Evolutionary conservation across 768 basidiomycete species (phyloP).

Genomic region (Gelatoporia subvermispora): DNA sequence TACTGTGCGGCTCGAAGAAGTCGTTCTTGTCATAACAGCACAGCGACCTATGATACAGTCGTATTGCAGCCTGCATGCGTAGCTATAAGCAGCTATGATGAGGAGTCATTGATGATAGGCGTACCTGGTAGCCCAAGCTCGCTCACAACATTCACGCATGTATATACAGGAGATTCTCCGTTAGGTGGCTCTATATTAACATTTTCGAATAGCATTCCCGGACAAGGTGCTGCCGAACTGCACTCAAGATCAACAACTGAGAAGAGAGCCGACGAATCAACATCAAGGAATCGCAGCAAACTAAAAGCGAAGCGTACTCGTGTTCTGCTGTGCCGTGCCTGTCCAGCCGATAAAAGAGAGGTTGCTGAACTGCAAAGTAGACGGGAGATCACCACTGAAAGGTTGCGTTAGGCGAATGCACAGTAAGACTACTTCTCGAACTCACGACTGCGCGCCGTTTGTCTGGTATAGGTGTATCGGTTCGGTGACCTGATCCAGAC

Average conservation of each 20-base stretch:
- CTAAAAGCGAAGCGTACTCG: slow-evolving; percentile 8
- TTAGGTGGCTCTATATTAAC: slow-evolving; percentile 30
- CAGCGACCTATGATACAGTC: too few species aligned
- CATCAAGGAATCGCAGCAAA: too few species aligned
- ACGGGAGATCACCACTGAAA: slow-evolving; percentile 18
- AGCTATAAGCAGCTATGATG: neutral
- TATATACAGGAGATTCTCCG: slow-evolving; percentile 30
- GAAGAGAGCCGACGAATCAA: neutral
- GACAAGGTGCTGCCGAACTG: slow-evolving; percentile 42
- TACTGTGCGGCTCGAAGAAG: too few species aligned
- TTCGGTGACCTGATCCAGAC: slow-evolving; percentile 40
- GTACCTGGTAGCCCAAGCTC: slow-evolving; percentile 24
- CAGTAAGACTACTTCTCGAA: neutral
- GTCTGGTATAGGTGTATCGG: slow-evolving; percentile 48
- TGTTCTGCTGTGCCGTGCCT: slow-evolving; percentile 34
- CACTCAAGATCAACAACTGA: slow-evolving; percentile 47
- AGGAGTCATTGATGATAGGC: slow-evolving; percentile 1
- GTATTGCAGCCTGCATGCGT: neutral
- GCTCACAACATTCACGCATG: slow-evolving; percentile 42
- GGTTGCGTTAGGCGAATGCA: neutral
- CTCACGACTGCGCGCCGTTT: slow-evolving; percentile 43
- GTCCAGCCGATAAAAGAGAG: slow-evolving; percentile 42
- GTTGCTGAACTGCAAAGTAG: slow-evolving; percentile 42
- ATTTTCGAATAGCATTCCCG: slow-evolving; percentile 35
- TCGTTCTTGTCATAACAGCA: too few species aligned